Conservation (phyloP, 2,329 filamentous ascomycete species). For the Aspergillus fijiensis region DNA sequence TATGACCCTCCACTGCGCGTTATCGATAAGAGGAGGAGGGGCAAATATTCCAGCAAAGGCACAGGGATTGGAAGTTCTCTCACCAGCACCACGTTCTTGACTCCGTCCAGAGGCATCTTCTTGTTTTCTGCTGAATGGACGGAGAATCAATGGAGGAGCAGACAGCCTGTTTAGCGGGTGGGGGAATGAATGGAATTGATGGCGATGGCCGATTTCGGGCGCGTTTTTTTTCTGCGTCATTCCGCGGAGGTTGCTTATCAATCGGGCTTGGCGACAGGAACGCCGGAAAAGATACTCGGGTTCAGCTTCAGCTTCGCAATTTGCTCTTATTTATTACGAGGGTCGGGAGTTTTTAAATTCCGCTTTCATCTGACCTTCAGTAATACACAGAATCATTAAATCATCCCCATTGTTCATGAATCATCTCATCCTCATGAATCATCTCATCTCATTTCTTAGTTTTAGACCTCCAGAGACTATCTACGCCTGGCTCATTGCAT, state of each 20-base stretch:
- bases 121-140: not conserved
- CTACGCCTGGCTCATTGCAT: not conserved
- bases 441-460: not conserved
- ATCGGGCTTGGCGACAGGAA: slow-evolving; percentile 12
- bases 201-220: slow-evolving; percentile 20
- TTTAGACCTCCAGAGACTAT: not conserved
- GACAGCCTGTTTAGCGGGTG: not conserved
- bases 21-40: slow-evolving; percentile 42
- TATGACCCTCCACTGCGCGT: slow-evolving; percentile 16
- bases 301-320: too few species aligned
- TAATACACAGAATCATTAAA: not conserved
- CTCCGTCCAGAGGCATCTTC: slow-evolving; percentile 43
- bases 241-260: slow-evolving; percentile 29
- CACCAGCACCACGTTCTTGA: slow-evolving; percentile 47
- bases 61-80: slow-evolving; percentile 10
- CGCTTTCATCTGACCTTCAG: too few species aligned
- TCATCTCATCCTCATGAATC: not conserved
- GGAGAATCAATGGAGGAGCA: slow-evolving; percentile 1
- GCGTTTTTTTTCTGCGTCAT: slow-evolving; percentile 25
- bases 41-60: not conserved
- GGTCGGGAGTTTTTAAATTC: too few species aligned
- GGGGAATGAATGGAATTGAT: slow-evolving; percentile 4
- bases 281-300: too few species aligned
- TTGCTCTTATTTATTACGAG: too few species aligned
- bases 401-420: not conserved